Conservation (phyloP, 1,284 basidiomycete genomes). For the Leccinum angustisporum region DNA sequence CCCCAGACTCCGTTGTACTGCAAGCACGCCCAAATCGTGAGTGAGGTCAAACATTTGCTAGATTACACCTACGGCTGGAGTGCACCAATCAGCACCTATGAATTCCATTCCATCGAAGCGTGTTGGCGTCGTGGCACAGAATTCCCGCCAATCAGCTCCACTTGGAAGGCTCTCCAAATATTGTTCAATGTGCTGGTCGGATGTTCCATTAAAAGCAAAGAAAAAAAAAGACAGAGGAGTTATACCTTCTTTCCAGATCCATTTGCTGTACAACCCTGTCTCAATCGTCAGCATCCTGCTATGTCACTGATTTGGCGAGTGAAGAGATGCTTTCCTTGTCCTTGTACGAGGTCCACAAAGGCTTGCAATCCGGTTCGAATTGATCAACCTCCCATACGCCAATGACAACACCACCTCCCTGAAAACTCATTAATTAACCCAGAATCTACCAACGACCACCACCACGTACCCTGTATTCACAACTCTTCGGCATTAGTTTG, state of each 20-base stretch:
- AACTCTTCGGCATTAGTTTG: conserved; percentile 19
- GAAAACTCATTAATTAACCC: not conserved
- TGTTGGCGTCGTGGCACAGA: conserved; percentile 33
- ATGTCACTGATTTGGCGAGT: not conserved
- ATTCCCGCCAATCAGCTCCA: conserved; percentile 30
- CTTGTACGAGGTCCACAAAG: conserved; percentile 24
- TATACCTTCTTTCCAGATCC: conserved; percentile 26
- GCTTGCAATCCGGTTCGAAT: conserved; percentile 24
- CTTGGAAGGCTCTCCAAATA: conserved; percentile 27
- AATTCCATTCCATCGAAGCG: conserved; percentile 25
- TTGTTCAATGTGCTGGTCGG: conserved; percentile 20
- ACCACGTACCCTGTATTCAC: conserved; percentile 26
- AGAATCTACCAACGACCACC: not conserved
- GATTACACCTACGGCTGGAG: conserved; percentile 1
- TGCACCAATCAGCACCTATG: conserved; percentile 26
- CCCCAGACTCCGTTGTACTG: conserved; percentile 17
- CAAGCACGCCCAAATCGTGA: not conserved
- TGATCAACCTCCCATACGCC: conserved; percentile 25
- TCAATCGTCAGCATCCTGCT: not conserved
- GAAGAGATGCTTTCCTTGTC: conserved; percentile 22
- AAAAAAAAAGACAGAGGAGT: too few species aligned
- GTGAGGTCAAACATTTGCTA: not conserved
- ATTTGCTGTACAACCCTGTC: conserved; percentile 26
- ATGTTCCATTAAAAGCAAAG: not conserved
- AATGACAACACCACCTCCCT: conserved; percentile 19